Percentiles rank a stretch among this genome's conserved stretches.
phyloP scores from a whole-genome alignment of 192 early-diverging fungal genomes.

The Dispira simplex region DNA sequence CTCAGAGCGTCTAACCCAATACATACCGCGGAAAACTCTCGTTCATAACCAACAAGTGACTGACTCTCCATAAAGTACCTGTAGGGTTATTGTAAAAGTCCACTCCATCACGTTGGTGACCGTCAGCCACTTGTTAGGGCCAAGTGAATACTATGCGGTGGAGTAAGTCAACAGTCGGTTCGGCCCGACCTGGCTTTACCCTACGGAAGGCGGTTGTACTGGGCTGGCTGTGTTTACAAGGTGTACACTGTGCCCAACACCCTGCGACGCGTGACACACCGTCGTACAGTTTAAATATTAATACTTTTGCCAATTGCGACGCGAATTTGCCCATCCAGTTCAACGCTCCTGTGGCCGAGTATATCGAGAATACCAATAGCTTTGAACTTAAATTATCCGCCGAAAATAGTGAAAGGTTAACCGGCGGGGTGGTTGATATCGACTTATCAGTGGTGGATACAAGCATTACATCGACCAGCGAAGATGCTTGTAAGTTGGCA shows the following conservation, averaged over 20 bases:
- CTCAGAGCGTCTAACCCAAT: too few species aligned
- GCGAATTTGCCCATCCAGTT: conserved; percentile 1
- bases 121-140: too few species aligned
- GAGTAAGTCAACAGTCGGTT: too few species aligned
- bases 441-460: neutral
- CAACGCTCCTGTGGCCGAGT: neutral
- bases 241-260: neutral
- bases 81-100: too few species aligned
- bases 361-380: neutral
- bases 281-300: neutral
- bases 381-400: neutral
- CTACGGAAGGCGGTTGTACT: too few species aligned
- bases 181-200: too few species aligned
- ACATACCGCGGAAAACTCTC: too few species aligned
- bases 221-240: too few species aligned
- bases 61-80: too few species aligned
- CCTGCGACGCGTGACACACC: neutral
- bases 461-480: neutral
- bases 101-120: too few species aligned
- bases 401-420: neutral
- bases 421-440: neutral
- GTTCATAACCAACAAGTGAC: too few species aligned
- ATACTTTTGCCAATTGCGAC: neutral
- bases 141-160: too few species aligned
- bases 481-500: conserved; percentile 4